A percentile compares a stretch with the other conserved stretches of the same genome.
These are phyloP conservation scores for Lipomyces mesembrius DNA, from an alignment of 805 yeast genomes.

Conservation along the genomic window DNA sequence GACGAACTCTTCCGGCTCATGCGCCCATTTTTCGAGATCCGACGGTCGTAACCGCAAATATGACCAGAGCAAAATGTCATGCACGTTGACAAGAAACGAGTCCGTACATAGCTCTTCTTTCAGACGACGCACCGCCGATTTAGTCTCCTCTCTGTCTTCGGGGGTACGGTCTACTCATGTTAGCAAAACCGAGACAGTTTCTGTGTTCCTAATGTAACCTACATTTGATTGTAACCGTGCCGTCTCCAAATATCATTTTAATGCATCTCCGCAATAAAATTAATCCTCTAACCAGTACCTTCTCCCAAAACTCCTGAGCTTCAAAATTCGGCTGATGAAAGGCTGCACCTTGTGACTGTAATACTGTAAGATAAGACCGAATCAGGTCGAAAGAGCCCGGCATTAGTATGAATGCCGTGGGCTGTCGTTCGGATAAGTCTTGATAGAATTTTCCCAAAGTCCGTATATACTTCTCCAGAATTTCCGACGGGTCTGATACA, in stretches of 20 bases:
- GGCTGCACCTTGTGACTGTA: conserved; percentile 66
- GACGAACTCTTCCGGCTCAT: conserved; percentile 93
- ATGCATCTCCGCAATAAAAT: conserved; percentile 67
- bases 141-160: conserved; percentile 67
- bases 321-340: conserved; percentile 52
- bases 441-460: conserved; percentile 77
- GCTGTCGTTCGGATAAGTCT: conserved; percentile 60
- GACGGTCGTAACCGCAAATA: conserved; percentile 73
- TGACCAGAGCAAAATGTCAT: conserved; percentile 70
- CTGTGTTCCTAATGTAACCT: not conserved
- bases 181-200: not conserved
- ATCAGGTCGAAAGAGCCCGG: conserved; percentile 66
- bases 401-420: conserved; percentile 71
- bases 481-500: conserved; percentile 49
- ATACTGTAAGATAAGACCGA: conserved; percentile 60
- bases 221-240: conserved; percentile 56
- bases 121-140: conserved; percentile 58
- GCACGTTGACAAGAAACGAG: conserved; percentile 58
- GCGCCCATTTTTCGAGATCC: conserved; percentile 80
- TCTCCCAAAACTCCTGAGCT: conserved; percentile 74
- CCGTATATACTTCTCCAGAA: conserved; percentile 70
- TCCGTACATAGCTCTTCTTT: conserved; percentile 62
- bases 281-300: conserved; percentile 62
- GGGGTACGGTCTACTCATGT: conserved; percentile 55
- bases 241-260: conserved; percentile 64